phyloP scores from a whole-genome alignment of 1,284 basidiomycete genomes.

The Ceratobasidium sp. region DNA sequence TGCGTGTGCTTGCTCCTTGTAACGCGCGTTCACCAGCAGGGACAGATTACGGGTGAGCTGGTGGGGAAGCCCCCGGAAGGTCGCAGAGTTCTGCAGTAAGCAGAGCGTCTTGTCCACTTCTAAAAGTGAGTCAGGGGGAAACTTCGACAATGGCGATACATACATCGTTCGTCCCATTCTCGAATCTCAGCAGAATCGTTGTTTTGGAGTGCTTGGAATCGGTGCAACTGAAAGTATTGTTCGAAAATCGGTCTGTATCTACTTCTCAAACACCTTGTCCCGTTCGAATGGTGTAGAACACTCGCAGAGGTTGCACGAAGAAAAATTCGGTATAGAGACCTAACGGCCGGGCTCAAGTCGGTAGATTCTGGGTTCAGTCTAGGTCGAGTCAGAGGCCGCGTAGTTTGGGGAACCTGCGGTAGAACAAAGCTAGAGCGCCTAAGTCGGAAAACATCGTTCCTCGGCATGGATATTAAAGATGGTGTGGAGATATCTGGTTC shows the following conservation, averaged over 20 bases:
- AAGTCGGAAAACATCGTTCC: conserved; percentile 19
- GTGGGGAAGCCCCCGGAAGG: conserved; percentile 21
- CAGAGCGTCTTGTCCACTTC: conserved; percentile 36
- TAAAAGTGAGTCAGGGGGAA: not conserved
- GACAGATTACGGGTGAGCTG: conserved; percentile 28
- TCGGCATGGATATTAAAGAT: not conserved
- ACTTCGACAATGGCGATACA: not conserved
- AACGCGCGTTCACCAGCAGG: conserved; percentile 21
- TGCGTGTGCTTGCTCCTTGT: conserved; percentile 10
- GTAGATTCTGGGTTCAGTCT: not conserved
- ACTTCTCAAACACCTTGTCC: conserved; percentile 29
- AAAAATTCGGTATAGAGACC: conserved; percentile 29
- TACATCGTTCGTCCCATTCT: conserved; percentile 37
- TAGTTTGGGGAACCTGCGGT: not conserved
- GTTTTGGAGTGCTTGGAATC: not conserved
- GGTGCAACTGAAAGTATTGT: conserved; percentile 16
- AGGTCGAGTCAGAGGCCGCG: not conserved
- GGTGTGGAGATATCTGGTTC: not conserved
- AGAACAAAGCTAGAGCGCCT: conserved; percentile 18
- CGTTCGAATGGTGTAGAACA: conserved; percentile 23
- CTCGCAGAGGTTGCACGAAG: conserved; percentile 37
- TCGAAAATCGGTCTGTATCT: conserved; percentile 34
- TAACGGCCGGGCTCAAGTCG: conserved; percentile 5
- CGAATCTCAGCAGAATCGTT: not conserved
- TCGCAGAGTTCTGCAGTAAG: conserved; percentile 29